Evolutionary conservation across 208 protist genomes (phyloP).

Genomic region (Strigomonas culicis): DNA sequence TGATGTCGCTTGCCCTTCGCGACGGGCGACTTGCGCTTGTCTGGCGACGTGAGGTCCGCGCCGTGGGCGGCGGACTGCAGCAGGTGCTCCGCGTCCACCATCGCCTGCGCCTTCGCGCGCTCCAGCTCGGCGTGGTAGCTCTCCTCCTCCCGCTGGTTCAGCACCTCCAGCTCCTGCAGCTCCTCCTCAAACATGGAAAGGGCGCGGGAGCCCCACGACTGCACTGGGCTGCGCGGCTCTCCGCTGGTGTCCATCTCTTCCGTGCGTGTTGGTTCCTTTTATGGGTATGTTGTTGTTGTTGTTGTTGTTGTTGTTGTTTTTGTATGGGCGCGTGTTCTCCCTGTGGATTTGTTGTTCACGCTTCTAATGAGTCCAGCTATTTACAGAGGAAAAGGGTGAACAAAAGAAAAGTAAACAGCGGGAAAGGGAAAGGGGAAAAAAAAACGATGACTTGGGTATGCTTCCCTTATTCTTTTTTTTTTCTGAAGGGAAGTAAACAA

Average conservation of each 20-base stretch:
- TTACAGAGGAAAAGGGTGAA: background rate
- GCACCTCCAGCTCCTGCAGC: conserved; percentile 45
- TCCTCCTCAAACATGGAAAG: conserved; percentile 54
- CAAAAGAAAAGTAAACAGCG: background rate
- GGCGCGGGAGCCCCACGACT: conserved; percentile 50
- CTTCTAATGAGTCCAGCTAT: background rate
- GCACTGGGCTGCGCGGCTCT: conserved; percentile 23
- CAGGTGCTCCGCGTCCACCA: conserved; percentile 29
- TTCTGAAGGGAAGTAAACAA: no score
- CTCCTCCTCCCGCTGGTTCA: conserved; percentile 37
- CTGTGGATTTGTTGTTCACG: background rate
- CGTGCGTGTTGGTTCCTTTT: background rate
- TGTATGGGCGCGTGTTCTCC: background rate
- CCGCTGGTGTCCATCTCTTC: conserved; percentile 20
- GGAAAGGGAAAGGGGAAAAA: background rate
- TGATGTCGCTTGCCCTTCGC: conserved; percentile 7
- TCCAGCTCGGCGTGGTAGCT: conserved; percentile 21
- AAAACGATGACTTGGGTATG: no score
- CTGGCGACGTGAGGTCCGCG: background rate
- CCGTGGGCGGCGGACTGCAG: conserved; percentile 11
- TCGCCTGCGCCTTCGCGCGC: conserved; percentile 24
- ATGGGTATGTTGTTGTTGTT: background rate
- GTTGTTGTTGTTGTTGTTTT: conserved; percentile 7
- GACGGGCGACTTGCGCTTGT: background rate
- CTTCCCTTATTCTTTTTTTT: no score